phyloP scores from a whole-genome alignment of 805 yeast species.

The Zygosaccharomyces pseudorouxii region DNA sequence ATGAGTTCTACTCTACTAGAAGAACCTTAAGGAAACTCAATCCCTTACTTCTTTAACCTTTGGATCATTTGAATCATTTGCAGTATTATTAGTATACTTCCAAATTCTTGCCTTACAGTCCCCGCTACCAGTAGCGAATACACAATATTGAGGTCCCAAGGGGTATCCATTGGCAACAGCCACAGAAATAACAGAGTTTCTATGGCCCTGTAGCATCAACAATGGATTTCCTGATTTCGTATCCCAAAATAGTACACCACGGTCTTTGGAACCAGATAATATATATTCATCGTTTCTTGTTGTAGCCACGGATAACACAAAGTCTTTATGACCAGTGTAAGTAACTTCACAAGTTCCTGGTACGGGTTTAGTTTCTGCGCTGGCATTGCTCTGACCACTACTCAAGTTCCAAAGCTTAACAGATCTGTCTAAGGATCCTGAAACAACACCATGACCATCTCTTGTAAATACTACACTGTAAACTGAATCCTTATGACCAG shows the following conservation, averaged over 20 bases:
- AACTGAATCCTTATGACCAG: conserved; percentile 94
- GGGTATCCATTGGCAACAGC: conserved; percentile 79
- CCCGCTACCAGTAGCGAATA: conserved; percentile 96
- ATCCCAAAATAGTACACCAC: conserved; percentile 97
- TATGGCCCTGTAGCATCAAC: conserved; percentile 93
- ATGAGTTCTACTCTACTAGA: not conserved
- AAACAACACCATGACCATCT: conserved; percentile 84
- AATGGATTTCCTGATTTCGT: conserved; percentile 85
- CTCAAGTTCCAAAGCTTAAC: conserved; percentile 93
- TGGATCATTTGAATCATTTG: conserved; percentile 8
- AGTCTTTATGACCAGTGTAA: conserved; percentile 93
- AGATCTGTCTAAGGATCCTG: conserved; percentile 93
- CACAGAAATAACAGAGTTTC: conserved; percentile 91
- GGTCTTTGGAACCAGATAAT: conserved; percentile 91
- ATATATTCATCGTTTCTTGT: conserved; percentile 91
- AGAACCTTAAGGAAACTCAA: conserved; percentile 2
- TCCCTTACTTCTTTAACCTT: conserved; percentile 20
- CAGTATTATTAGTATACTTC: conserved; percentile 54
- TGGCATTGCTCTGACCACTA: conserved; percentile 40
- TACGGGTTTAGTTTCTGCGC: conserved; percentile 37
- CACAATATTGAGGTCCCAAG: conserved; percentile 55
- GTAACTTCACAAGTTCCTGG: conserved; percentile 78
- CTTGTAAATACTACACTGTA: conserved; percentile 92
- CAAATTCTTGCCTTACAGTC: conserved; percentile 97
- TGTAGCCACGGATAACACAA: conserved; percentile 88